Evolutionary conservation across 2,329 filamentous ascomycete genomes (phyloP).

Genomic region (Allantophomopsis lycopodina): DNA sequence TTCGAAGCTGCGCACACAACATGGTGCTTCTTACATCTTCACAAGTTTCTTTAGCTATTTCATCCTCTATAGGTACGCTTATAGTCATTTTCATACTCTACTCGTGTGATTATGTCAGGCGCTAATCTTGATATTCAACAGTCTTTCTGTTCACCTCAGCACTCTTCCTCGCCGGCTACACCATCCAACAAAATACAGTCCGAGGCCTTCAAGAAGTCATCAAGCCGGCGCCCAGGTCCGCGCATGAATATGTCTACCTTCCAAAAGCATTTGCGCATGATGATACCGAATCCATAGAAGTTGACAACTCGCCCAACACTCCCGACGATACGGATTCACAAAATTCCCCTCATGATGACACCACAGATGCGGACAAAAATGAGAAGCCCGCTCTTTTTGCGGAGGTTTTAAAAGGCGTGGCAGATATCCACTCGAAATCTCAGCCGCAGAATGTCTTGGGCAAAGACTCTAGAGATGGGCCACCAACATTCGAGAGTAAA

Average conservation of each 20-base stretch:
- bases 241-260: conserved; percentile 8
- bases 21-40: conserved; percentile 45
- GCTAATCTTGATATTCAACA: conserved; percentile 15
- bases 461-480: conserved; percentile 11
- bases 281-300: background rate
- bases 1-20: background rate
- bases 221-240: conserved; percentile 12
- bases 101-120: conserved; percentile 4
- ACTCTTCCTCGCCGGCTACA: conserved; percentile 79
- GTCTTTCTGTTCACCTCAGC: conserved; percentile 68
- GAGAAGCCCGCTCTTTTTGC: conserved; percentile 9
- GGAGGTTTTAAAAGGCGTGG: conserved; percentile 7
- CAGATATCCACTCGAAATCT: conserved; percentile 2
- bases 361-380: conserved; percentile 1
- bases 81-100: conserved; percentile 4
- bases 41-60: conserved; percentile 56
- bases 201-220: conserved; percentile 64
- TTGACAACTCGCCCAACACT: background rate
- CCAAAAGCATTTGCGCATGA: conserved; percentile 6
- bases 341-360: background rate
- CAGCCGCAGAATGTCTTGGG: conserved; percentile 3
- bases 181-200: conserved; percentile 76
- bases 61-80: conserved; percentile 44
- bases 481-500: background rate
- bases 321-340: background rate